Evolutionary conservation across 441 rosid genomes (phyloP).

Genomic region (Metrosideros polymorpha): DNA sequence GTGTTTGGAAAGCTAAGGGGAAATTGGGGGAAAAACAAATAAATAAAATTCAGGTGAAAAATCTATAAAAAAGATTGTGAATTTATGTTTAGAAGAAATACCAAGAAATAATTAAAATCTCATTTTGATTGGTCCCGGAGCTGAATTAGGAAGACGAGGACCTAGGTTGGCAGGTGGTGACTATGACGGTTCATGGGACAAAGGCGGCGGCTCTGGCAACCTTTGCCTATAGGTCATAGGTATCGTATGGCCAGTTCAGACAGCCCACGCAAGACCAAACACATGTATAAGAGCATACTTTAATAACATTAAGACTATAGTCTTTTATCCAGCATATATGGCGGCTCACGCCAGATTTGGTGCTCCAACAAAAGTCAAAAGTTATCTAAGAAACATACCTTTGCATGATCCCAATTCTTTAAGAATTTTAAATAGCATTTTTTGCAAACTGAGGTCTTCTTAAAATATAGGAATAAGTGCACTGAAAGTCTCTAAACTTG

Average conservation of each 20-base stretch:
- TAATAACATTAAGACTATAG: not conserved
- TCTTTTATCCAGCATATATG: not conserved
- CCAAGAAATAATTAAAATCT: not conserved
- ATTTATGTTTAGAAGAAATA: too few species aligned
- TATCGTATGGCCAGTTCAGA: too few species aligned
- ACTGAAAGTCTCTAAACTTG: too few species aligned
- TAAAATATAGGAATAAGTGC: too few species aligned
- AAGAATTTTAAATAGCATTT: not conserved
- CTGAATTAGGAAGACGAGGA: not conserved
- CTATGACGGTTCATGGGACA: not conserved
- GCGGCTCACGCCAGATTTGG: too few species aligned
- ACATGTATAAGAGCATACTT: not conserved
- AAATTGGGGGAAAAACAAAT: too few species aligned
- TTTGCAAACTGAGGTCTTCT: not conserved
- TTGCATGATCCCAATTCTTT: not conserved
- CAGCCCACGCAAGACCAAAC: not conserved
- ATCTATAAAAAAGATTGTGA: too few species aligned
- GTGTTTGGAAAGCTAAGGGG: not conserved
- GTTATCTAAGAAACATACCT: not conserved
- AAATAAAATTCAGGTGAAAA: too few species aligned
- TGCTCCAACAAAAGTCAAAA: not conserved
- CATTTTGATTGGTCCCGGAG: not conserved
- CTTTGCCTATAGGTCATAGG: not conserved
- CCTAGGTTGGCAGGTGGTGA: not conserved
- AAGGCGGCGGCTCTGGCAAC: not conserved